Evolutionary conservation across 2,329 filamentous ascomycete genomes (phyloP), one percentile per base, ranked within the genome.

Genomic region (Sclerotinia trifoliorum): DNA sequence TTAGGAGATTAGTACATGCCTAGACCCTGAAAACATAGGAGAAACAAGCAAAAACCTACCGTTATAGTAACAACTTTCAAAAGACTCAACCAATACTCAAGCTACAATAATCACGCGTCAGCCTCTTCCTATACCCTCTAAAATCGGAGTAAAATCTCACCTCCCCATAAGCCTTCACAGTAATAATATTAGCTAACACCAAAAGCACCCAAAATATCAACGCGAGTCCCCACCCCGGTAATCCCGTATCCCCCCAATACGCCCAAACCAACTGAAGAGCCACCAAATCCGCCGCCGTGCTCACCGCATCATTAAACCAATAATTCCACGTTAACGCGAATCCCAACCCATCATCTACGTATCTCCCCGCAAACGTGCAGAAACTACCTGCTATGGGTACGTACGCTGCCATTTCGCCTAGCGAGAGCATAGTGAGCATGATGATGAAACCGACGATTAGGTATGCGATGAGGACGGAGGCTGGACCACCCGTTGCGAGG

Each of bases 271-370:
- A 78, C 74, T 87, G 85, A 46, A 86, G 75, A 0, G 85, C 83
- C 26, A 89, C 85, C 35, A 90, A 78, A 77, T 90, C 87, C 0
- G 86, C 80, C 0, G 87, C 87, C 1, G 83, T 86, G 0, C 82
- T 83, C 0, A 86, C 83, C 1, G 86, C 87, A 77, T 89, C 86
- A 75, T 90, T 89, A 73, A 89, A 88, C 86, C 86, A 90, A 76
- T 86, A 86, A 71, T 86, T 86, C 84, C 84, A 76, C 0, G 83
- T 85, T 42, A 85, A 75, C 3, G 83, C 83, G 70, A 85, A 85
- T 1, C 83, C 84, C 70, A 84, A 81, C 0, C 83, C 81, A 72
- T 84, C 83, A 71, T 86, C 83, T 15, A 85, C 81, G 68, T 83
- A 85, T 58, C 83, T 80, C 13, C 81, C 82, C 21, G 85, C 83